Evolutionary conservation across 73 alveolate species (phyloP).

Genomic region (Breviolum minutum): DNA sequence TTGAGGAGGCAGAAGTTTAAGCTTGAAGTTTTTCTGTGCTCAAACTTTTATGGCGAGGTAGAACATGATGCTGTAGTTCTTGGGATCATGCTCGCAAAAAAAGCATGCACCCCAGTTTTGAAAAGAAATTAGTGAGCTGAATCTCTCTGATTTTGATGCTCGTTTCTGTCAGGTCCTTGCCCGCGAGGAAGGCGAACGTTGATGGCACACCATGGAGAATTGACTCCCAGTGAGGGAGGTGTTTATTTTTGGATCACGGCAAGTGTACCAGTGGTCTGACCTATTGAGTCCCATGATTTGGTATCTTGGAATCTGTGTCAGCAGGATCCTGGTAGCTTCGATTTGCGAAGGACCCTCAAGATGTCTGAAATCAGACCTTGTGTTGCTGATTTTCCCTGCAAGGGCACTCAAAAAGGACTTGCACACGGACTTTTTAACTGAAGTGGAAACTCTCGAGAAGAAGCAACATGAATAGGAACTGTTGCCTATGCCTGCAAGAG

Average conservation of each 20-base stretch:
- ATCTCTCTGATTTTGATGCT: not conserved
- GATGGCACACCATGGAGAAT: no score
- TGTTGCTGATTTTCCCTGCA: constrained; percentile 16
- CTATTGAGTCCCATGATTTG: no score
- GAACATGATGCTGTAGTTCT: constrained; percentile 85
- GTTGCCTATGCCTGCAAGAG: no score
- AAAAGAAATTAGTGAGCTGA: not conserved
- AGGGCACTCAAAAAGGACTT: not conserved
- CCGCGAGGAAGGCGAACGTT: not conserved
- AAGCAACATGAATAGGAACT: no score
- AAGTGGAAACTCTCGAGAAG: not conserved
- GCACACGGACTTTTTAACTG: not conserved
- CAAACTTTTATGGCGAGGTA: not conserved
- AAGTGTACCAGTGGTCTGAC: no score
- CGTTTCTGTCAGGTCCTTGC: constrained; percentile 16
- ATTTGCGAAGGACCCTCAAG: not conserved
- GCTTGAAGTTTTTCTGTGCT: not conserved
- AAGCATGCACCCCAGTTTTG: not conserved
- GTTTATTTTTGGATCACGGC: no score
- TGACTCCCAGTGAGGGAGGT: no score
- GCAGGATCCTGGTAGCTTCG: not conserved
- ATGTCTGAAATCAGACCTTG: constrained; percentile 18
- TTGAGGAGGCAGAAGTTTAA: constrained; percentile 34
- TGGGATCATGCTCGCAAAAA: constrained; percentile 70
- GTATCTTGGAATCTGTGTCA: not conserved